Conservation (phyloP, 345 rosid species). For the Litchi chinensis region DNA sequence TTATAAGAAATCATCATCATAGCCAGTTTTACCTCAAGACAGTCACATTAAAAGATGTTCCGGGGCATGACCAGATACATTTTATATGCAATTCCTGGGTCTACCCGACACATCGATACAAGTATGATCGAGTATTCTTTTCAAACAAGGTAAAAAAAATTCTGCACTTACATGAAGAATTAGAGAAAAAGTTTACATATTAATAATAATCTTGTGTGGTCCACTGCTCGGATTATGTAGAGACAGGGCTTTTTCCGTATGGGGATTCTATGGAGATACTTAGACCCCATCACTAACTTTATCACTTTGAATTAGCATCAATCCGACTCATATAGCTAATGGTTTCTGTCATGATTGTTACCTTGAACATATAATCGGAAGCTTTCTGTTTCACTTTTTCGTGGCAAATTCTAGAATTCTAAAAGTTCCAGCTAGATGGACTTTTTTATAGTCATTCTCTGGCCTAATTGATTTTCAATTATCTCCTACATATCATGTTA, state of each 20-base stretch:
- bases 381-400: background rate
- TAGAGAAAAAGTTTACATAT: background rate
- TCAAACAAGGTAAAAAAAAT: slow-evolving; percentile 69
- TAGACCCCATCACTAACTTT: background rate
- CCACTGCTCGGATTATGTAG: background rate
- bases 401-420: background rate
- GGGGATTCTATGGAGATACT: too few relatives aligned
- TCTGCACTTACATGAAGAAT: background rate
- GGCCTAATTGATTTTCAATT: background rate
- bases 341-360: slow-evolving; percentile 8
- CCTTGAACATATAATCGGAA: background rate
- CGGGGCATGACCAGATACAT: slow-evolving; percentile 57
- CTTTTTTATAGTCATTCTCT: background rate
- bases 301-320: background rate
- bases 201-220: slow-evolving; percentile 9
- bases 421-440: slow-evolving; percentile 12
- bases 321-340: background rate
- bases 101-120: slow-evolving; percentile 69
- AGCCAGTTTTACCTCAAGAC: slow-evolving; percentile 68
- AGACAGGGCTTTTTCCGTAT: background rate
- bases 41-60: slow-evolving; percentile 55
- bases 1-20: slow-evolving; percentile 64
- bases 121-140: slow-evolving; percentile 76
- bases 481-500: background rate
- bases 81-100: slow-evolving; percentile 96